Conservation (phyloP, 352 stramenopile genomes). For the Pythium angustatum region DNA sequence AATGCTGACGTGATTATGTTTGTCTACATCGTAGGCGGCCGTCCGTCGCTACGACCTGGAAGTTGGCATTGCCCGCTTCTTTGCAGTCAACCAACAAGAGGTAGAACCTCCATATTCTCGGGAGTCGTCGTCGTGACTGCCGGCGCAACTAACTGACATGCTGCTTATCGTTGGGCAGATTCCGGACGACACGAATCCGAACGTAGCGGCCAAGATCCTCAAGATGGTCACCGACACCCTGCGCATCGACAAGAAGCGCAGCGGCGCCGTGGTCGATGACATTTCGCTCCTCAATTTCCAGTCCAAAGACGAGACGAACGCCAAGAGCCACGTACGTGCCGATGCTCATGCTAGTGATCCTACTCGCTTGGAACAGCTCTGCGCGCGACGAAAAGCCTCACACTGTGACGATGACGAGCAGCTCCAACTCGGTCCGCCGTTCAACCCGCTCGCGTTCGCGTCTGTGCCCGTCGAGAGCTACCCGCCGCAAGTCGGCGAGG, state of each 20-base stretch:
- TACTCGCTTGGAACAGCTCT: conserved; percentile 17
- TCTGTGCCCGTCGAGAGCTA: conserved; percentile 78
- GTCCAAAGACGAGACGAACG: conserved; percentile 45
- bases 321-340: conserved; percentile 47
- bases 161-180: conserved; percentile 37
- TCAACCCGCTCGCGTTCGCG: conserved; percentile 58
- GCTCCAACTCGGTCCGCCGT: conserved; percentile 71
- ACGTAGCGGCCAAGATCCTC: conserved; percentile 66
- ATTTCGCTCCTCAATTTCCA: conserved; percentile 75
- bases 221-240: conserved; percentile 74
- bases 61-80: conserved; percentile 74
- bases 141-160: too few species aligned
- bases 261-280: conserved; percentile 54
- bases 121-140: too few species aligned
- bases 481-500: conserved; percentile 69
- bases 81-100: conserved; percentile 64
- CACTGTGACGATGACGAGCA: conserved; percentile 32
- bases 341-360: conserved; percentile 4
- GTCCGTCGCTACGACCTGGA: conserved; percentile 77
- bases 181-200: conserved; percentile 55
- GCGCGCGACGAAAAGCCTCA: conserved; percentile 14
- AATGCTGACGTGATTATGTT: conserved; percentile 4
- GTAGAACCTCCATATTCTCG: too few species aligned
- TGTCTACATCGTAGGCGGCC: conserved; percentile 34
- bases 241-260: conserved; percentile 65